Base-by-base conservation (phyloP, 371 early-diverging fungal genomes). In the Chytridiales sp. region DNA sequence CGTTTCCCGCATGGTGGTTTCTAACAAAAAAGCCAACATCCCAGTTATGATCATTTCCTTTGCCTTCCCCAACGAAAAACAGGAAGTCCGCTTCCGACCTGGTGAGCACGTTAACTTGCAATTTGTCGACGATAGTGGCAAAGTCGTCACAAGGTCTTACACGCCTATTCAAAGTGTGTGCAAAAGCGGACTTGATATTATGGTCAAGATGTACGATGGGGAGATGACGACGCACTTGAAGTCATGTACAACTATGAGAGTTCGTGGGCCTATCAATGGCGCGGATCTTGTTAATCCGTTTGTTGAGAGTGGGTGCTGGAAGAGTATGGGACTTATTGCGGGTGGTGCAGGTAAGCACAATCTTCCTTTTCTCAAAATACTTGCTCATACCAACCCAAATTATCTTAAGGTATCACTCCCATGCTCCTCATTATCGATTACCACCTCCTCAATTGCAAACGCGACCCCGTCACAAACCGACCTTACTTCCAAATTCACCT, bases 371-470 rank as follows among this genome's bases (percentile, higher is more conserved):
- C 31, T 6, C 36, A 27, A 17, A 9, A 19, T 13, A 21, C 46
- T 9, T 31, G 42, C 46, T 9, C 30, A 46, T 38, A 21, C 42
- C 32, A 9, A 15, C 35, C 34, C 9, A n/a, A n/a, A 17, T 24
- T 11, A 11, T 21, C 22, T 42, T 43, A 51, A 62, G 75, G 75
- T 27, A 15, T 75, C 0, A 75, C 72, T 4, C 66, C 72, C 21
- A 65, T 75, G 64, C 53, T 75, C 4, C 51, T 69, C 3, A n/a
- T 70, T 30, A 66, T 72, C 35, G 76, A 75, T 47, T 72, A 69
- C 54, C 67, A 72, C 58, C 24, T 72, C 8, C 26, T 27, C 27
- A 41, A 62, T 39, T 51, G 43, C n/a, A 9, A 30, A 17, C 46
- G 70, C 0, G 67, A 66, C 36, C 60, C 70, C 17, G 26, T 38